phyloP scores from a whole-genome alignment of 768 basidiomycete genomes.

The Scleroderma citrinum region DNA sequence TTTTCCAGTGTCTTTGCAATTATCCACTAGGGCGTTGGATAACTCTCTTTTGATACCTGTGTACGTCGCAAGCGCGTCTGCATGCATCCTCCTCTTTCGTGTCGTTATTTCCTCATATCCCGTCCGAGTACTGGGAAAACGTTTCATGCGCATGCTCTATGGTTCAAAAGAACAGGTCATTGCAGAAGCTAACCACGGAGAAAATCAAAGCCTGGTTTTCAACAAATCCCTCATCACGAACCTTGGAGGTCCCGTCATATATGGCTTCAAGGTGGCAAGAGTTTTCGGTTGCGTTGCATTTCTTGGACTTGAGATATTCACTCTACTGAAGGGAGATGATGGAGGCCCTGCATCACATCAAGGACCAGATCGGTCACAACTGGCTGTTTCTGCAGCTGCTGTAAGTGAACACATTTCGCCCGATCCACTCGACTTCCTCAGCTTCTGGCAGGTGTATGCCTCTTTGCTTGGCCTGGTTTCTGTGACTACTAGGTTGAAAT shows the following conservation, averaged over 20 bases:
- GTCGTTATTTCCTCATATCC: slow-evolving; percentile 3
- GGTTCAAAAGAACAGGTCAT: neutral
- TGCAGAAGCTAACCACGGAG: neutral
- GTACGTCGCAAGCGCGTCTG: slow-evolving; percentile 9
- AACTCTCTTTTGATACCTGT: slow-evolving; percentile 11
- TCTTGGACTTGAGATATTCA: slow-evolving; percentile 12
- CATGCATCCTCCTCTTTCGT: slow-evolving; percentile 1
- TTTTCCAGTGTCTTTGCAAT: neutral
- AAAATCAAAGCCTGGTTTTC: neutral
- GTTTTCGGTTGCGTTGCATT: slow-evolving; percentile 17
- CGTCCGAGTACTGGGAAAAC: neutral
- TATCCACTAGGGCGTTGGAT: neutral
- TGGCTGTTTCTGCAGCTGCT: slow-evolving; percentile 9
- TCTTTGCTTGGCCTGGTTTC: slow-evolving; percentile 36
- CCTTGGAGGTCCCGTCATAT: slow-evolving; percentile 20
- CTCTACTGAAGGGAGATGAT: neutral
- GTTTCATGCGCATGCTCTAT: neutral
- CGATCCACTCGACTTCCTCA: neutral
- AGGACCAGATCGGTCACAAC: slow-evolving; percentile 4
- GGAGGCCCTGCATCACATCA: neutral
- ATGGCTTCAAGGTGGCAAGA: slow-evolving; percentile 17
- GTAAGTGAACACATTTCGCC: slow-evolving; percentile 5
- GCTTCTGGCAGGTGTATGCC: slow-evolving; percentile 32
- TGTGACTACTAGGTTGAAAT: slow-evolving; percentile 25
- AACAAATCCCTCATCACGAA: slow-evolving; percentile 5